Percentiles rank a stretch among this genome's conserved stretches.
Conservation (phyloP, 768 basidiomycete species). For the Xerocomus potaroensis region DNA sequence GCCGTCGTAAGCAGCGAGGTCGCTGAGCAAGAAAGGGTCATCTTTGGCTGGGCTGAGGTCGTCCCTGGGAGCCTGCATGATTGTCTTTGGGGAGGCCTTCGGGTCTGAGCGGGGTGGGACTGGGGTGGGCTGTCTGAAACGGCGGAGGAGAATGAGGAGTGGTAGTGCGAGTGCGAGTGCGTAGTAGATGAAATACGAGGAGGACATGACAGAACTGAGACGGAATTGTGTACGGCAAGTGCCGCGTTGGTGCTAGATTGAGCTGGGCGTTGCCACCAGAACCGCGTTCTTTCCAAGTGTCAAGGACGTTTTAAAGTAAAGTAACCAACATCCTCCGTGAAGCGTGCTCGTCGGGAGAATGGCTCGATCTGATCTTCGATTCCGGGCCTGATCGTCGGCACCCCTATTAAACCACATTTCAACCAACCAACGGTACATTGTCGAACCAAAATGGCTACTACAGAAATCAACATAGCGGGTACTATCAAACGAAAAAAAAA, state of each 20-base stretch:
- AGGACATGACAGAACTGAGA: too few relatives aligned
- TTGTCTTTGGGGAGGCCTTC: constrained; percentile 44
- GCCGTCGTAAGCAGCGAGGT: constrained; percentile 73
- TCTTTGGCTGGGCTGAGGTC: constrained; percentile 70
- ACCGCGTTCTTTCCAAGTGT: too few relatives aligned
- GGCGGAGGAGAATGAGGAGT: constrained; percentile 25
- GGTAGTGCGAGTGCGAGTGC: constrained; percentile 31
- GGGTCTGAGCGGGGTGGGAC: too few relatives aligned
- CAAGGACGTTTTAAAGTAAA: too few relatives aligned
- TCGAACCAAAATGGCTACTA: constrained; percentile 24
- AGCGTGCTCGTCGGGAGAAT: constrained; percentile 18
- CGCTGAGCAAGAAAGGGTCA: constrained; percentile 67
- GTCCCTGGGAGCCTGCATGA: constrained; percentile 65
- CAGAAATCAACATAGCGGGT: constrained; percentile 27
- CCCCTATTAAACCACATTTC: constrained; percentile 14
- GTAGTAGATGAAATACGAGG: constrained; percentile 27
- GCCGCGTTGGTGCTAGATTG: too few relatives aligned
- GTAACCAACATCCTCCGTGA: constrained; percentile 22
- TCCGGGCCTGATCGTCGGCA: constrained; percentile 28
- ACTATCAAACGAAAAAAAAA: background rate
- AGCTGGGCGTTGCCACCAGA: too few relatives aligned
- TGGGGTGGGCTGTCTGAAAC: constrained; percentile 20
- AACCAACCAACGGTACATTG: constrained; percentile 23
- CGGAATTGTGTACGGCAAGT: constrained; percentile 11
- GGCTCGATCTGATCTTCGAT: constrained; percentile 29